A percentile compares a stretch with the other conserved stretches of the same genome.
These are phyloP conservation scores for Euphorbia celastroides DNA, from an alignment of 441 rosid species.

Conservation along the genomic window DNA sequence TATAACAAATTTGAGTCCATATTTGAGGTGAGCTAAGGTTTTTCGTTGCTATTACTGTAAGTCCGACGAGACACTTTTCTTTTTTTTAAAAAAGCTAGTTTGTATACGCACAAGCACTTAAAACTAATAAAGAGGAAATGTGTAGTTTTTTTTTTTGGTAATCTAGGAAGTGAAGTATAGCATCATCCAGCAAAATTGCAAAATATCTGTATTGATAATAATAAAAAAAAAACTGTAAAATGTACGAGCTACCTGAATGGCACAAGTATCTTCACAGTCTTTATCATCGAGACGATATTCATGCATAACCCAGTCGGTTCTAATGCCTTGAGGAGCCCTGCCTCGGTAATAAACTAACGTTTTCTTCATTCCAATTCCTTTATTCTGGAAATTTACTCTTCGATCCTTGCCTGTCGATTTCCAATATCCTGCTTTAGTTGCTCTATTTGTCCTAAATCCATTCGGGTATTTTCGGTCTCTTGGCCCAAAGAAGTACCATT, in stretches of 20 bases:
- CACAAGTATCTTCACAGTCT: constrained; percentile 66
- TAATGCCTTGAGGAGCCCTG: constrained; percentile 81
- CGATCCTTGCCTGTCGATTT: constrained; percentile 88
- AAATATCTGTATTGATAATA: too few relatives aligned
- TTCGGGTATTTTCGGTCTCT: constrained; percentile 86
- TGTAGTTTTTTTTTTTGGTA: too few relatives aligned
- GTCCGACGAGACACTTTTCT: too few relatives aligned
- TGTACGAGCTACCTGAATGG: constrained; percentile 58
- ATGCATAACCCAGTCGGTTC: constrained; percentile 96
- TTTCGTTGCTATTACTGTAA: too few relatives aligned
- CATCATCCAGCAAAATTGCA: too few relatives aligned
- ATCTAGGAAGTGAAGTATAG: too few relatives aligned
- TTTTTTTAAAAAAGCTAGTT: too few relatives aligned
- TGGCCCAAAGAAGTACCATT: constrained; percentile 95
- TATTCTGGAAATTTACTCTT: constrained; percentile 53
- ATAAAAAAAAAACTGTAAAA: background rate
- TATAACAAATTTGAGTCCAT: too few relatives aligned
- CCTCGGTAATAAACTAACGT: constrained; percentile 84
- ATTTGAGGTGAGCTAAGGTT: too few relatives aligned
- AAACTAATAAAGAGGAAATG: too few relatives aligned
- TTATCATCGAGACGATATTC: constrained; percentile 87
- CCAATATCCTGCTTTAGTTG: constrained; percentile 90
- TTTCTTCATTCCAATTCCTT: constrained; percentile 90
- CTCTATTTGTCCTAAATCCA: constrained; percentile 84
- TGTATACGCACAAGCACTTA: too few relatives aligned